Base-by-base conservation (phyloP, 2,329 filamentous ascomycete genomes). In the Nectriaceae sp. region DNA sequence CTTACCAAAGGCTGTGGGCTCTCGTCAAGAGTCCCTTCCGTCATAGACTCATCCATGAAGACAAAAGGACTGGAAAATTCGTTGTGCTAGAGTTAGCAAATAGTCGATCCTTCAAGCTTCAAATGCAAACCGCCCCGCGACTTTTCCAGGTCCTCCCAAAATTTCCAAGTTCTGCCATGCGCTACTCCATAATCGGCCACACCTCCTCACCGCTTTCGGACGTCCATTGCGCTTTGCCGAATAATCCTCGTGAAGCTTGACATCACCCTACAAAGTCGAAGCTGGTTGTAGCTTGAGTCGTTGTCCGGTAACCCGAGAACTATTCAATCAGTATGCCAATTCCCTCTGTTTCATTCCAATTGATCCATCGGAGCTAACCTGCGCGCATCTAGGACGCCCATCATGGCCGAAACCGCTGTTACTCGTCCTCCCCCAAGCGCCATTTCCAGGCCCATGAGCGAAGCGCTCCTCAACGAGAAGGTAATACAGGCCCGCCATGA, bases 401-500 rank as follows among this genome's bases (percentile, higher is more conserved):
- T 61, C 65, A 84, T 84, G 81, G 71, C 80, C 62, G 78, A 81
- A 64, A 75, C 76, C 78, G 61, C 65, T 50, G 60, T 65, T 53
- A 55, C 61, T 55, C 63, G 65, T 68, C 73, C 82, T 65, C 73
- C 80, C 57, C 79, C 84, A 63, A 79, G 81, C 71, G 79, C 83
- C 57, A 80, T 88, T 69, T 81, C 87, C 72, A 84, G 90, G 74
- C 93, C 94, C 57, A 88, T 97, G 76, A 97, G 93, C 80, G 94
- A 99, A 80, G 90, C 93, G 68, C 85, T 99, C 66, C 84, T 99
- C 69, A 97, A 97, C 75, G 94, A 99, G 78, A 99, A 99, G 91
- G 94, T 97, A 85, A 58, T 66, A 55, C 46, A 44, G 37, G 21
- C 33, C 38, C 40, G n/a, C n/a, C n/a, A n/a, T n/a, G n/a, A n/a